Base-by-base conservation (phyloP, 2,329 filamentous ascomycete species). In the Sarocladium kiliense region DNA sequence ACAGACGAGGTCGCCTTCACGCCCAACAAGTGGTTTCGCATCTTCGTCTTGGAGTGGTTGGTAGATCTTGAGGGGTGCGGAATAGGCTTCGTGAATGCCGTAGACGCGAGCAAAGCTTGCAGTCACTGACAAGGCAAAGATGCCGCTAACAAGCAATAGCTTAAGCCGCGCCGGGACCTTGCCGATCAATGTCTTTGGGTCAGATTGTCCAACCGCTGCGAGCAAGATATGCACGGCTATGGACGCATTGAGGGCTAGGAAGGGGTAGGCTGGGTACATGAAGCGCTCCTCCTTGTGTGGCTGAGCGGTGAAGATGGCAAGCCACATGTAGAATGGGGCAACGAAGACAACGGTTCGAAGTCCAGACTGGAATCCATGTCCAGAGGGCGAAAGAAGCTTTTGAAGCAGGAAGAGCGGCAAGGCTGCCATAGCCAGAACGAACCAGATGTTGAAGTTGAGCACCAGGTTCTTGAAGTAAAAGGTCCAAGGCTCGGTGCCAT, bases 251-350 rank as follows among this genome's bases (percentile, higher is more conserved):
- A 99, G 77, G 0, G 89, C 88, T 36, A 99, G 77, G 59, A 93
- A 91, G 1, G 94, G 94, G 65, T 99, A 99, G 2, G 85, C 89
- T 0, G 94, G 94, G 65, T 96, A 99, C 92, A 99, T 97, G 75
- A 99, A 99, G 6, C 94, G 81, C 72, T 99, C 94, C 69, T 99
- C 94, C 66, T 99, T 99, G 74, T 99, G 94, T 16, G 94, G 90
- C 67, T 99, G 94, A 9, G 88, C 68, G 0, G 89, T 93, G 73
- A 99, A 97, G 59, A 97, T 94, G 3, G 74, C 82, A 26, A 99
- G 80, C 94, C 94, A 99, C 66, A 97, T 79, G 68, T 97, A 99
- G 71, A 97, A 96, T 0, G 94, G 94, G 1, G 83, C 74, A 54
- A 93, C 77, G 61, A 96, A 90, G 19, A 93, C 82, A 49, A 95